Evolutionary conservation across 371 early-diverging fungal species (phyloP), one percentile per base, ranked within the genome.

Genomic region (Batkoa obscura): DNA sequence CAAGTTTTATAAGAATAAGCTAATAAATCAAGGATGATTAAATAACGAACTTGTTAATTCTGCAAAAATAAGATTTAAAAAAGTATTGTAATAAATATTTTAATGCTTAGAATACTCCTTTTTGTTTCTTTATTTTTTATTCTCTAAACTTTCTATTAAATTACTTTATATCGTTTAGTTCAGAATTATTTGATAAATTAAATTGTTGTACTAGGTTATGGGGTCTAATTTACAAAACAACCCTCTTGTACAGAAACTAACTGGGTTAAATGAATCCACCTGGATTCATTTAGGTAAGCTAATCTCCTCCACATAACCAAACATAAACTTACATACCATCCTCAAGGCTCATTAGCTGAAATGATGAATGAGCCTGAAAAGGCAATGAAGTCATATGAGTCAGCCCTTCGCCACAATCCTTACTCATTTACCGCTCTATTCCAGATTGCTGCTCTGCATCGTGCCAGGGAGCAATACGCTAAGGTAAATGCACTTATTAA

Each of bases 321-420:
- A 41, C 23, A 50, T n/a, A 50, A 33, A 35, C n/a, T 36, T 39
- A 37, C 35, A 37, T 8, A 38, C 23, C 15, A 5, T 15, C 23
- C 15, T 33, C 9, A 17, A 53, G 53, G 53, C 5, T 32, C 17
- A 8, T 30, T 53, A 31, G 53, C 53, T 36, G 53, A 53, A 38
- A 35, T 15, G 10, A 53, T 53, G 53, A 10, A 35, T 13, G 86
- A 77, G 66, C 69, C 67, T 32, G 86, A 90, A 54, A 75, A 80
- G 36, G 90, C 94, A 1, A 70, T 85, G 62, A 68, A 66, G 15
- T 80, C 89, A 3, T 94, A 88, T 62, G 90, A 90, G 64, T 69
- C 75, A 6, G 91, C 89, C 1, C 73, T 92, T 9, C 76, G 88
- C 33, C 86, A 91, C 65, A 91, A 91, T 60, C 86, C 91, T 12